Evolutionary conservation across 2,329 filamentous ascomycete species (phyloP).

Genomic region (Ceratocystis variospora): DNA sequence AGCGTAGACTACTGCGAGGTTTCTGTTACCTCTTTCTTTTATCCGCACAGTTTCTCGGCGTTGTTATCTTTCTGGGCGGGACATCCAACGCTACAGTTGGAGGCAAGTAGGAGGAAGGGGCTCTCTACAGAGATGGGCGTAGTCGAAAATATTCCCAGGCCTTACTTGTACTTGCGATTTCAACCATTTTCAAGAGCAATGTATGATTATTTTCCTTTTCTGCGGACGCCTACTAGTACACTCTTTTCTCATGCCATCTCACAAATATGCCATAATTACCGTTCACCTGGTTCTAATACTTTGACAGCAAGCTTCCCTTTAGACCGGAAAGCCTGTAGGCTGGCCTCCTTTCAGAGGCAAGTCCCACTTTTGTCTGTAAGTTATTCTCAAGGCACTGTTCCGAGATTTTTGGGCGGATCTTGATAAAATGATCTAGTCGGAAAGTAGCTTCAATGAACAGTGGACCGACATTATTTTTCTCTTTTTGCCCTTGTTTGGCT

Average conservation of each 20-base stretch:
- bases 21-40: too few relatives aligned
- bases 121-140: too few relatives aligned
- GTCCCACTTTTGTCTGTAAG: background rate
- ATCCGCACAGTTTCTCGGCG: too few relatives aligned
- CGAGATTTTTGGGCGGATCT: slow-evolving; percentile 3
- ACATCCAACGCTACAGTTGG: too few relatives aligned
- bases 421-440: background rate
- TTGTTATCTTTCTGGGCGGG: too few relatives aligned
- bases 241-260: background rate
- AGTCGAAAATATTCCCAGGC: too few relatives aligned
- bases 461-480: background rate
- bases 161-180: too few relatives aligned
- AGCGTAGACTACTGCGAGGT: too few relatives aligned
- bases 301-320: background rate
- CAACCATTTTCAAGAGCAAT: too few relatives aligned
- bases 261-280: background rate
- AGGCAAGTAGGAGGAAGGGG: too few relatives aligned
- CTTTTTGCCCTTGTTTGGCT: background rate
- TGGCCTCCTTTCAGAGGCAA: background rate
- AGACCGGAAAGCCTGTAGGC: background rate
- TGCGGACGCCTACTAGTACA: too few relatives aligned
- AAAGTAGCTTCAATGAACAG: slow-evolving; percentile 6
- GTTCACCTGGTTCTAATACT: background rate
- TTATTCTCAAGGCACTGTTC: background rate
- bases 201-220: too few relatives aligned